Base-by-base conservation (phyloP, 495 filamentous ascomycete species). In the Cercophora samala region DNA sequence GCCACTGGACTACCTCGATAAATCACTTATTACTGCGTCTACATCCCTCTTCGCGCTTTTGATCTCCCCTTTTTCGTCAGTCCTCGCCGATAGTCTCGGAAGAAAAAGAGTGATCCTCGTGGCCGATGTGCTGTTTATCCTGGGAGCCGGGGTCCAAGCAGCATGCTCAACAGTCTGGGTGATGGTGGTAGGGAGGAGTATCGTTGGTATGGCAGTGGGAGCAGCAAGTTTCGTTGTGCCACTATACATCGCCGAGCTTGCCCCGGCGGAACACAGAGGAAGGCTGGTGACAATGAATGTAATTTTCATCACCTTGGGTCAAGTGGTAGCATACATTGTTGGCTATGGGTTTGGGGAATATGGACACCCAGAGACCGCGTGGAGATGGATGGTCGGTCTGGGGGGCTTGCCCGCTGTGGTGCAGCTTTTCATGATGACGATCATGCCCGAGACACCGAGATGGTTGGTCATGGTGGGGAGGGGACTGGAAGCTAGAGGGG, bases 361-460 rank as follows among this genome's bases (percentile, higher is more conserved):
- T 51, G 86, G 84, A 17, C 76, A 77, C 53, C 64, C 70, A 52
- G 73, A 70, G 60, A 80, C 73, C 15, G 92, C 90, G 22, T 97
- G 93, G 93, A 80, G 93, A 64, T 96, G 90, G 88, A 91, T 96
- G 83, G 92, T 97, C 1, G 93, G 93, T 0, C 78, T 97, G 11
- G 93, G 93, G 2, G 91, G 90, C 25, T 63, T 88, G 60, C 93
- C 93, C 0, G 93, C 93, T 6, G 78, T 86, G 3, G 64, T 92
- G 8, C 93, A 97, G 74, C 84, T 86, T 46, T 70, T 81, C 0
- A 75, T 93, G 23, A 78, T 97, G 66, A 63, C 85, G 2, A 73
- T 85, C 53, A 85, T 97, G 82, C 92, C 93, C 0, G 93, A 97
- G 76, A 93, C 89, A 5, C 93, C 93, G 46, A 82, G 93, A 23